Evolutionary conservation across 768 basidiomycete species (phyloP).

Genomic region (Boletus tomentosulus): DNA sequence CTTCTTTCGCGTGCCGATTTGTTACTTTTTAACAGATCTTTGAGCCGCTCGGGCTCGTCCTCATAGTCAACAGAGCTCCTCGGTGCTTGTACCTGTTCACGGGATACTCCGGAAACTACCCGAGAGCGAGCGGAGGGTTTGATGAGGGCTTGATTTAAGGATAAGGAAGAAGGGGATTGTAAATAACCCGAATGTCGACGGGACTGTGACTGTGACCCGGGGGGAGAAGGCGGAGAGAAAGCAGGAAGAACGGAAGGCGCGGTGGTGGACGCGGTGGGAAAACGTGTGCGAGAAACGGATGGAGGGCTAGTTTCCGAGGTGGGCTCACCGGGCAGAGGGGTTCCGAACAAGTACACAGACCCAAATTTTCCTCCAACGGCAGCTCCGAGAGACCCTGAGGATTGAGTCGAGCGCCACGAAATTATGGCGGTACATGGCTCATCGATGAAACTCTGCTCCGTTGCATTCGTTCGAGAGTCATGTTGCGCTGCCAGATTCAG

Average conservation of each 20-base stretch:
- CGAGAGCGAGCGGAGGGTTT: conserved; percentile 52
- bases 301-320: conserved; percentile 1
- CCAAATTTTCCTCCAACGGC: conserved; percentile 22
- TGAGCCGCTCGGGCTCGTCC: conserved; percentile 72
- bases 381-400: conserved; percentile 10
- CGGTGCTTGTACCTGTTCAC: conserved; percentile 69
- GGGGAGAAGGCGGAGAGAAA: conserved; percentile 20
- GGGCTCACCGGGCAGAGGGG: conserved; percentile 21
- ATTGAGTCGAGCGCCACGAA: conserved; percentile 13
- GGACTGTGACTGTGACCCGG: conserved; percentile 17
- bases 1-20: conserved; percentile 25
- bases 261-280: conserved; percentile 2
- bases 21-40: conserved; percentile 62
- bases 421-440: conserved; percentile 16
- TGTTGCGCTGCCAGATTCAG: conserved; percentile 5
- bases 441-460: conserved; percentile 24
- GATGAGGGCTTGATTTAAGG: conserved; percentile 43
- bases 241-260: conserved; percentile 7
- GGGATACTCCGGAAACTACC: conserved; percentile 68
- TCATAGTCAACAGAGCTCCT: conserved; percentile 81
- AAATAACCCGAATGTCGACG: conserved; percentile 27
- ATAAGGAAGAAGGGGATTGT: conserved; percentile 36
- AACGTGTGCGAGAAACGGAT: conserved; percentile 12
- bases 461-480: conserved; percentile 6
- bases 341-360: conserved; percentile 28